Evolutionary conservation across 2,329 filamentous ascomycete genomes (phyloP).

Genomic region (Byssochlamys sp.): DNA sequence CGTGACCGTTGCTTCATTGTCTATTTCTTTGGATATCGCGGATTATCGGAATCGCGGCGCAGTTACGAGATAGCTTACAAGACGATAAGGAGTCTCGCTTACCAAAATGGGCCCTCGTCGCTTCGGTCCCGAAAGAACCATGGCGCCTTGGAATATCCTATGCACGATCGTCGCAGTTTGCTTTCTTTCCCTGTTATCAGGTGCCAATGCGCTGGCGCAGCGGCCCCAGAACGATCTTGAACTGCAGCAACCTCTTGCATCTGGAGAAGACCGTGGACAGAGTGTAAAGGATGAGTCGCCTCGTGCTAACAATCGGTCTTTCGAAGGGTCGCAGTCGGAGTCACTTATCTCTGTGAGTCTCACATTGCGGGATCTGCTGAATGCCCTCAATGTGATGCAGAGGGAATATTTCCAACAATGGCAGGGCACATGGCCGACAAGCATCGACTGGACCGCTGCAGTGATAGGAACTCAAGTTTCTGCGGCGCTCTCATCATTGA

Average conservation of each 20-base stretch:
- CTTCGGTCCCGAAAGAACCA: neutral
- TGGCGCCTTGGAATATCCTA: constrained; percentile 7
- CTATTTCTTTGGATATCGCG: neutral
- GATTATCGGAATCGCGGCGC: neutral
- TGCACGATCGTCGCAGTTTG: constrained; percentile 14
- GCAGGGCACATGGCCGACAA: constrained; percentile 70
- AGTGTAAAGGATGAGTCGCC: neutral
- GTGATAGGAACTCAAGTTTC: constrained; percentile 73
- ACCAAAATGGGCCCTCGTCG: constrained; percentile 11
- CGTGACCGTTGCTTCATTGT: neutral
- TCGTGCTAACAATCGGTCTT: neutral
- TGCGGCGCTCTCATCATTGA: constrained; percentile 61
- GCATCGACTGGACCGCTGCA: constrained; percentile 90
- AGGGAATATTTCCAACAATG: constrained; percentile 65
- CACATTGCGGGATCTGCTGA: constrained; percentile 39
- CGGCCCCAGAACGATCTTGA: constrained; percentile 14
- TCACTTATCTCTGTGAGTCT: constrained; percentile 3
- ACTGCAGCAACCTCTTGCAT: neutral
- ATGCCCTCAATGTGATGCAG: constrained; percentile 67
- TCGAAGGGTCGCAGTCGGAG: neutral
- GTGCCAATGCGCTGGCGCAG: constrained; percentile 22
- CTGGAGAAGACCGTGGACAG: neutral
- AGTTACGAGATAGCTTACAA: neutral
- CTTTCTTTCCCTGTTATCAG: constrained; percentile 12
- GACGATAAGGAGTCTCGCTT: neutral